These are phyloP conservation scores for Botrytis fragariae DNA, from an alignment of 2,329 filamentous ascomycete genomes.

Conservation along the genomic window DNA sequence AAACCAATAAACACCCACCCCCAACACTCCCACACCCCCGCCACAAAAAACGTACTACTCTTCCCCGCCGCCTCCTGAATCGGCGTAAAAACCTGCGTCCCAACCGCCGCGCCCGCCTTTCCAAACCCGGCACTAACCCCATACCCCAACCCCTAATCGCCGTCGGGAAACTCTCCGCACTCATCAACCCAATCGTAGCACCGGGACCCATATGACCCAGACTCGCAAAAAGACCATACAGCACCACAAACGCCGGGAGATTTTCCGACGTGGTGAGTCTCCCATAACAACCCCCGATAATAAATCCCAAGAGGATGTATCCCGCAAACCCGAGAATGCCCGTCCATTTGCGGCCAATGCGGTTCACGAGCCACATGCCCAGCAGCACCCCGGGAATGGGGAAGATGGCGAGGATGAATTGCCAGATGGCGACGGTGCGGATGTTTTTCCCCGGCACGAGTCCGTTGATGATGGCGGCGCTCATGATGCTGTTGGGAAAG, in stretches of 20 bases:
- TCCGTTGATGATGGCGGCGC: slow-evolving; percentile 38
- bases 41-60: slow-evolving; percentile 39
- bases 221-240: slow-evolving; percentile 24
- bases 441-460: slow-evolving; percentile 39
- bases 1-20: not conserved
- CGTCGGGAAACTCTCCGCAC: slow-evolving; percentile 39
- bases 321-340: not conserved
- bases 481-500: slow-evolving; percentile 42
- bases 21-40: slow-evolving; percentile 26
- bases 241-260: not conserved
- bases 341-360: slow-evolving; percentile 29
- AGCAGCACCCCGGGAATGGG: slow-evolving; percentile 40
- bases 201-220: slow-evolving; percentile 41
- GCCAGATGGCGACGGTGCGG: slow-evolving; percentile 40
- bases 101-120: slow-evolving; percentile 39
- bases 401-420: slow-evolving; percentile 39
- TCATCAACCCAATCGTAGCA: slow-evolving; percentile 39
- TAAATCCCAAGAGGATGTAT: slow-evolving; percentile 5
- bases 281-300: not conserved
- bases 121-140: slow-evolving; percentile 40
- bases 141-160: slow-evolving; percentile 39
- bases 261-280: not conserved
- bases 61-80: slow-evolving; percentile 36
- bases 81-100: slow-evolving; percentile 40
- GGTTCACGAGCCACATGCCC: slow-evolving; percentile 39